phyloP scores from a whole-genome alignment of 257 asterid genomes.

The Asclepias syriaca region DNA sequence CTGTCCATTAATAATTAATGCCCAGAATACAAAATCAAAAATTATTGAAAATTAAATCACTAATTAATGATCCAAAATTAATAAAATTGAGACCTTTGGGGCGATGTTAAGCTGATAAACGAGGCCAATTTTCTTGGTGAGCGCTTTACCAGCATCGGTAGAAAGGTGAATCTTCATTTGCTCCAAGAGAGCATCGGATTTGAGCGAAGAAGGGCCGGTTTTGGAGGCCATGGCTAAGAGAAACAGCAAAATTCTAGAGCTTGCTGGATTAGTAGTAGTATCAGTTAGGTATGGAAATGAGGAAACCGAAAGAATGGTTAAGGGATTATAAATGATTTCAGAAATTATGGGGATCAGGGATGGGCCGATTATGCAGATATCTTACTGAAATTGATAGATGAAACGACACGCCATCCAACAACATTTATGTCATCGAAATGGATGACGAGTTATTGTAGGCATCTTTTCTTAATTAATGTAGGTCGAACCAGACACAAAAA shows the following conservation, averaged over 20 bases:
- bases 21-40: not conserved
- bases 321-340: not conserved
- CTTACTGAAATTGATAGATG: not conserved
- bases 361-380: not conserved
- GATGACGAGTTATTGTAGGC: not conserved
- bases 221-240: constrained; percentile 9
- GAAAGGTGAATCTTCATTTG: constrained; percentile 79
- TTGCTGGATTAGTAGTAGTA: not conserved
- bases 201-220: constrained; percentile 34
- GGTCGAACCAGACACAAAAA: too few relatives aligned
- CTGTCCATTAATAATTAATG: constrained; percentile 28
- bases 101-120: constrained; percentile 90
- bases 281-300: not conserved
- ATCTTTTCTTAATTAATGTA: too few relatives aligned
- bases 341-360: not conserved
- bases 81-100: constrained; percentile 60
- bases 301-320: not conserved
- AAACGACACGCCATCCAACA: constrained; percentile 17
- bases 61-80: not conserved
- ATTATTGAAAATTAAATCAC: not conserved
- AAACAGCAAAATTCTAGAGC: not conserved
- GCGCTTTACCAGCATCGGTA: constrained; percentile 72
- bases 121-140: constrained; percentile 67
- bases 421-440: not conserved
- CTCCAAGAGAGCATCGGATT: constrained; percentile 76